Evolutionary conservation across 2,329 filamentous ascomycete genomes (phyloP).

Genomic region (Epichloe festucae): DNA sequence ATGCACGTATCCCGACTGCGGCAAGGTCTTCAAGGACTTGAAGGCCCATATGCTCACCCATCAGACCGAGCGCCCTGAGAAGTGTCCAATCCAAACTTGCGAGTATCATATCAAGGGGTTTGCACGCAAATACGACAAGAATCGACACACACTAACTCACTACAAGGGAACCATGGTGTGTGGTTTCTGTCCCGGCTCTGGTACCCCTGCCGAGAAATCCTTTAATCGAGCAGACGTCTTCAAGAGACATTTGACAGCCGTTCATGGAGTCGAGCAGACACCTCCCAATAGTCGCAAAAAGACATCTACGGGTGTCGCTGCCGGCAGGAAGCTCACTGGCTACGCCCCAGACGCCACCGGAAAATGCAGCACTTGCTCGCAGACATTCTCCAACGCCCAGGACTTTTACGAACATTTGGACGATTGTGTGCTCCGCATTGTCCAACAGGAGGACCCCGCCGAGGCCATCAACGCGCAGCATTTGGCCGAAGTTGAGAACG

Average conservation of each 20-base stretch:
- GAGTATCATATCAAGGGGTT: slow-evolving; percentile 90
- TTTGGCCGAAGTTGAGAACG: slow-evolving; percentile 52
- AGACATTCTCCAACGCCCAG: slow-evolving; percentile 83
- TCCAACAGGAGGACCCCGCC: slow-evolving; percentile 57
- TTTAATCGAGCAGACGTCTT: slow-evolving; percentile 95
- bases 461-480: slow-evolving; percentile 57
- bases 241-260: slow-evolving; percentile 82
- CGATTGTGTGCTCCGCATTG: slow-evolving; percentile 58
- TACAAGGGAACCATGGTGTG: slow-evolving; percentile 98
- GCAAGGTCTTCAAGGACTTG: slow-evolving; percentile 77
- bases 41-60: slow-evolving; percentile 94
- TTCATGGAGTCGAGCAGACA: slow-evolving; percentile 86
- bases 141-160: slow-evolving; percentile 83
- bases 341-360: slow-evolving; percentile 72
- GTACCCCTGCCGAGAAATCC: slow-evolving; percentile 81
- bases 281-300: slow-evolving; percentile 84
- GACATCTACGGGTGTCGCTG: slow-evolving; percentile 25
- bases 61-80: slow-evolving; percentile 79
- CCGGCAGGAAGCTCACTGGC: slow-evolving; percentile 52
- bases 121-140: slow-evolving; percentile 92
- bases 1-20: slow-evolving; percentile 75
- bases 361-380: slow-evolving; percentile 89
- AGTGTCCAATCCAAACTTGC: slow-evolving; percentile 84
- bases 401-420: slow-evolving; percentile 98
- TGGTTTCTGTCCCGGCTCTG: slow-evolving; percentile 82